These are phyloP conservation scores for Cyberlindnera mycetangii DNA, from an alignment of 805 yeast genomes.

Conservation along the genomic window DNA sequence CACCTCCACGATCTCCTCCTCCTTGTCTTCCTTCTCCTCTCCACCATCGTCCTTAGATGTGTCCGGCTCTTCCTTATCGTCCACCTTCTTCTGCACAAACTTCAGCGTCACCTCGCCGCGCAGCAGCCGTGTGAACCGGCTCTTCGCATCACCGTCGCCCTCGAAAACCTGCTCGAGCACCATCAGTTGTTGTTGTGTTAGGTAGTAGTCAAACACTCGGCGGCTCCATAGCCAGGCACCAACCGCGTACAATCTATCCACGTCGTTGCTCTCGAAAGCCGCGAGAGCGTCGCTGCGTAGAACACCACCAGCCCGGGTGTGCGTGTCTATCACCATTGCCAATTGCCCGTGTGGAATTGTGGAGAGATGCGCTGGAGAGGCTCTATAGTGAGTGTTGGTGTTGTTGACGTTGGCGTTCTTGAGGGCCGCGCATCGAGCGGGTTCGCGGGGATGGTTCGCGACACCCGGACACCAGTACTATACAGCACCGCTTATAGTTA, in stretches of 20 bases:
- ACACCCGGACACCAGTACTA: background rate
- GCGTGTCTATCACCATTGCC: background rate
- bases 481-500: too few relatives aligned
- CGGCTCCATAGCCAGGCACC: slow-evolving; percentile 28
- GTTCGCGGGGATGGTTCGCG: background rate
- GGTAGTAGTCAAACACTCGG: slow-evolving; percentile 44
- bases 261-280: slow-evolving; percentile 29
- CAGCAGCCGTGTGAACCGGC: slow-evolving; percentile 44
- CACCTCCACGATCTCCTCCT: slow-evolving; percentile 39
- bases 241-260: slow-evolving; percentile 22
- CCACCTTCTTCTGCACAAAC: slow-evolving; percentile 14
- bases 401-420: background rate
- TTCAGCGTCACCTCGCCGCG: slow-evolving; percentile 30
- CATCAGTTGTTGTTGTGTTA: slow-evolving; percentile 54
- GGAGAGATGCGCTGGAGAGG: too few relatives aligned
- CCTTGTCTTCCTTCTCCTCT: slow-evolving; percentile 26
- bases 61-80: slow-evolving; percentile 5
- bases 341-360: background rate
- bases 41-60: slow-evolving; percentile 1
- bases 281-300: slow-evolving; percentile 12
- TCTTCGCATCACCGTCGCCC: slow-evolving; percentile 24
- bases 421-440: background rate
- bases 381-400: too few relatives aligned
- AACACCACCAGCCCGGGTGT: background rate
- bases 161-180: slow-evolving; percentile 45